Evolutionary conservation across 768 basidiomycete genomes (phyloP).

Genomic region (Pleurotus tuoliensis): DNA sequence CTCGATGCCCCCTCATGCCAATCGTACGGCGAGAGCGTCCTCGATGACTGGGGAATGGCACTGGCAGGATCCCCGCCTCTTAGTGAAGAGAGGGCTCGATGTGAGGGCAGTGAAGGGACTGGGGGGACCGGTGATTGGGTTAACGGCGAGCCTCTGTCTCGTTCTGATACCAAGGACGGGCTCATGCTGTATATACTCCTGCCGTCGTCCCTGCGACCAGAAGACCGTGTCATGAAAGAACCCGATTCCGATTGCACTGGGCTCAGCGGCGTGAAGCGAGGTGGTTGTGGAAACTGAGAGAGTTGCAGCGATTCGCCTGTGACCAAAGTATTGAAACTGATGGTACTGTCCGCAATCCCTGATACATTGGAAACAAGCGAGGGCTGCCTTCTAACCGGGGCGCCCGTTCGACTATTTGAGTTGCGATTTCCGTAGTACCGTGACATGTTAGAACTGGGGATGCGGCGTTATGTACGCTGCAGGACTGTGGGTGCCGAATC

Average conservation of each 20-base stretch:
- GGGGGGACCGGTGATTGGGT: constrained; percentile 7
- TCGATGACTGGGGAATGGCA: constrained; percentile 13
- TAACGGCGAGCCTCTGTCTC: constrained; percentile 8
- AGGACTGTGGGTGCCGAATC: background rate
- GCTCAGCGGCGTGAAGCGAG: constrained; percentile 41
- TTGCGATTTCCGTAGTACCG: constrained; percentile 1
- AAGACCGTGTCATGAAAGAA: constrained; percentile 16
- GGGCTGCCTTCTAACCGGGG: background rate
- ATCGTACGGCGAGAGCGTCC: constrained; percentile 39
- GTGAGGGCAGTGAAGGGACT: constrained; percentile 13
- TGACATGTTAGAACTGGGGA: constrained; percentile 4
- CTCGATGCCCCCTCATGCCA: constrained; percentile 62
- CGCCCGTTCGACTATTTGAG: background rate
- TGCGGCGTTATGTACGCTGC: background rate
- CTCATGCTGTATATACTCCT: constrained; percentile 20
- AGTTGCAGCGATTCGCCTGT: constrained; percentile 34
- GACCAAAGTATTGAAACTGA: constrained; percentile 33
- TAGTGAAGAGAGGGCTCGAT: background rate
- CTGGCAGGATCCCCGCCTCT: constrained; percentile 4
- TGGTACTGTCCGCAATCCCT: constrained; percentile 53
- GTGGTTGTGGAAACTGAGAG: constrained; percentile 52
- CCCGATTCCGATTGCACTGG: constrained; percentile 31
- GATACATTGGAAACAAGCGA: constrained; percentile 54
- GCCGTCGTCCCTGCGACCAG: constrained; percentile 14
- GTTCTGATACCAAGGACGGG: constrained; percentile 15